A percentile compares a stretch with the other conserved stretches of the same genome.
Conservation (phyloP, 441 rosid species). For the Corymbia calophylla region DNA sequence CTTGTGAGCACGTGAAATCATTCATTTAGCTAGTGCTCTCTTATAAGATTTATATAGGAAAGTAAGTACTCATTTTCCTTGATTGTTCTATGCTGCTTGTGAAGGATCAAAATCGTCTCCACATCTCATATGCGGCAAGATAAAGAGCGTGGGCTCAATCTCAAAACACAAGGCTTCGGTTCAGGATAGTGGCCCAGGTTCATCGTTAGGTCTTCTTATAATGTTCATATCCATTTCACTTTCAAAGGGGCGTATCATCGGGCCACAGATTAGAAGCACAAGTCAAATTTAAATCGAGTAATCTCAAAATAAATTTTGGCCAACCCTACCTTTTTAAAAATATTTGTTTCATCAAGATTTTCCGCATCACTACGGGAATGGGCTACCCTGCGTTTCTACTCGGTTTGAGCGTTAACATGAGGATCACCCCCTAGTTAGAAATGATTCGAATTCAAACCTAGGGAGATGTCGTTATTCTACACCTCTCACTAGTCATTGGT, state of each 20-base stretch:
- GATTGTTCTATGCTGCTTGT: background rate
- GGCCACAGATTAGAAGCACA: background rate
- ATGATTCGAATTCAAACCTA: background rate
- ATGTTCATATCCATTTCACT: background rate
- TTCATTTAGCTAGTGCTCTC: background rate
- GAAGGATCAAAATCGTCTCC: background rate
- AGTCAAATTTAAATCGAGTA: background rate
- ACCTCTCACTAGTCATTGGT: too few species aligned
- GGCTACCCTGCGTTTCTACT: background rate
- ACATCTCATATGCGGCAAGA: background rate
- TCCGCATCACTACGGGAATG: background rate
- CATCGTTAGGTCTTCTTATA: background rate
- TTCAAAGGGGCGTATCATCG: background rate
- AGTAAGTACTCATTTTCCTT: background rate
- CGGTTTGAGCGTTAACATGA: background rate
- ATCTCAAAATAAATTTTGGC: background rate
- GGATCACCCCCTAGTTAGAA: background rate
- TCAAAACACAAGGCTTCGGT: background rate
- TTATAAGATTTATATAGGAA: background rate
- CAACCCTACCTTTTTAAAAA: background rate
- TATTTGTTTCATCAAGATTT: background rate
- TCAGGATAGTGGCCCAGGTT: background rate
- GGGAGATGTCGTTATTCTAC: background rate
- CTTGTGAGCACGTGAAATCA: background rate
- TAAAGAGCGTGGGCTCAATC: background rate